Conservation (phyloP, 192 early-diverging fungal species). For the Neocallimastix lanati region DNA sequence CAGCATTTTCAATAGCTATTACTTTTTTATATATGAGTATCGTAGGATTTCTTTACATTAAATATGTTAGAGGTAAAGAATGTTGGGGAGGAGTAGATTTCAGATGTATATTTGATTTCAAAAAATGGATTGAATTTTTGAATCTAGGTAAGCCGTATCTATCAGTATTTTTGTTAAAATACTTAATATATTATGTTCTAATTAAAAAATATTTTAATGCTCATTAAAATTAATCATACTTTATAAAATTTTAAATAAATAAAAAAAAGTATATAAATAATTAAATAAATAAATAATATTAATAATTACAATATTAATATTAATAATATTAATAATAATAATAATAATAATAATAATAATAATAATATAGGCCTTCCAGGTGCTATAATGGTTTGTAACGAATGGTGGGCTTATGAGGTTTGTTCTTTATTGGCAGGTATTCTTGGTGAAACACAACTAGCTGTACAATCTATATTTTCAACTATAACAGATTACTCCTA, state of each 20-base stretch:
- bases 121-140: conserved; percentile 28
- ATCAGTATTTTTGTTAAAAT: too few species aligned
- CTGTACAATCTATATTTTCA: conserved; percentile 60
- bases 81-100: conserved; percentile 79
- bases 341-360: not conserved
- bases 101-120: conserved; percentile 28
- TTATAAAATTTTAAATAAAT: too few species aligned
- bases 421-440: conserved; percentile 59
- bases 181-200: too few species aligned
- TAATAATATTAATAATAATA: too few species aligned
- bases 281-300: too few species aligned
- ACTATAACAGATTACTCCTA: conserved; percentile 51
- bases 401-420: conserved; percentile 61
- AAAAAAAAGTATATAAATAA: too few species aligned
- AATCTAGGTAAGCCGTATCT: conserved; percentile 24
- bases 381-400: conserved; percentile 56
- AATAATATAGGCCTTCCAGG: conserved; percentile 38
- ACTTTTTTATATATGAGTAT: conserved; percentile 57
- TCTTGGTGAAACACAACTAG: conserved; percentile 56
- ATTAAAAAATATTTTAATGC: too few species aligned
- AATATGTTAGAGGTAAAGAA: conserved; percentile 38
- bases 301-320: too few species aligned
- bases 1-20: conserved; percentile 58
- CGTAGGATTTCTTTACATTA: conserved; percentile 40
- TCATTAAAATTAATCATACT: too few species aligned